Base-by-base conservation (phyloP, 148 eudicot species). In the Fallopia convolvulus region DNA sequence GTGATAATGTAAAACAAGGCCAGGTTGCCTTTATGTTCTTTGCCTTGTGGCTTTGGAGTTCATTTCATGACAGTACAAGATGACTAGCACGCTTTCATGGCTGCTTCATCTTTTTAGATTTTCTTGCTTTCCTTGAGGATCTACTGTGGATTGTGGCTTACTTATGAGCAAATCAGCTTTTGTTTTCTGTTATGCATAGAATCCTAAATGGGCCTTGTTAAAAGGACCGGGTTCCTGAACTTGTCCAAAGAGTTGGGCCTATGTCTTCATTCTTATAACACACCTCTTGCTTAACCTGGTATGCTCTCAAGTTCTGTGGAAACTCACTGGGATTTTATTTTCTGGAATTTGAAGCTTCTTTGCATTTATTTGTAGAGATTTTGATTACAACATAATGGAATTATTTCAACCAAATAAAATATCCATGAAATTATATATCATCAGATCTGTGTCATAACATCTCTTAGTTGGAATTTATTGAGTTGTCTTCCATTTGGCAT, bases 191-290 rank as follows among this genome's bases (percentile, higher is more conserved):
- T 17, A 68, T 36, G 72, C 1, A 36, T 6, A 68, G 72, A 68
- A 46, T 68, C 36, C 10, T 68, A 68, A 33, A n/a, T 21, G 20
- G 72, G 72, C 46, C 72, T 68, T 36, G 72, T 10, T 68, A 68
- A 13, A 68, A 11, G 39, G 39, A 12, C 70, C 30, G 70, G 36
- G 30, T 61, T 61, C 70, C 13, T 26, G 70, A 30, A 61, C 70
- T 23, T 26, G 39, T 30, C 15, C 70, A 61, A 61, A 61, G 36
- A 61, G 70, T 13, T 55, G 32, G 70, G 70, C 36, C 39, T 30
- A 30, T 21, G 36, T 10, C 70, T 2, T 61, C 30, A 61, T 23
- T 15, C 8, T 11, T 58, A 58, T 58, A 20, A 58, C 65, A 58
- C 65, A 2, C 32, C 65, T 58, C 65, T 58, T 1, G 30, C 65